Evolutionary conservation across 2,329 filamentous ascomycete species (phyloP).

Genomic region (Colletotrichum lupini): DNA sequence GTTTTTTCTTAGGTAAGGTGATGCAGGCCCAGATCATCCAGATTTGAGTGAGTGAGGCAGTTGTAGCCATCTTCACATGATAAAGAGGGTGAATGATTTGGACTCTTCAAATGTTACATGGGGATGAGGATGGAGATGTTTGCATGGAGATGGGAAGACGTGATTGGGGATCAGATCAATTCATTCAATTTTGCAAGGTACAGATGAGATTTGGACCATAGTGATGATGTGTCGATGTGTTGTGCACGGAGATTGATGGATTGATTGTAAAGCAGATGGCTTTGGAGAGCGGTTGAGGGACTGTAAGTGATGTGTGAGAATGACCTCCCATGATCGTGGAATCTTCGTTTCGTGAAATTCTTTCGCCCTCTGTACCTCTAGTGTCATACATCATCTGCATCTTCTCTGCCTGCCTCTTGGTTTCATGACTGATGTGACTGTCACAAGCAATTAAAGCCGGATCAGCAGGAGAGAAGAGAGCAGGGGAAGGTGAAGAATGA

Average conservation of each 20-base stretch:
- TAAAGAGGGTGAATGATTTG: not conserved
- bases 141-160: not conserved
- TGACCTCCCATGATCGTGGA: too few relatives aligned
- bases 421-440: too few relatives aligned
- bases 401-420: too few relatives aligned
- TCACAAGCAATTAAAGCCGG: too few relatives aligned
- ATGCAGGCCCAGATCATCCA: not conserved
- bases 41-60: not conserved
- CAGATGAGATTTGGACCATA: not conserved
- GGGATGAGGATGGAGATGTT: not conserved
- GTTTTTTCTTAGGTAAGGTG: not conserved
- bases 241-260: not conserved
- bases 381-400: too few relatives aligned
- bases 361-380: too few relatives aligned
- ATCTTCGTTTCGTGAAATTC: too few relatives aligned
- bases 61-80: not conserved
- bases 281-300: not conserved
- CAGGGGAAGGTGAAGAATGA: not conserved
- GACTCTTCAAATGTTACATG: not conserved
- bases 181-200: not conserved
- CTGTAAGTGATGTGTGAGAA: too few relatives aligned
- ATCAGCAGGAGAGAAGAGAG: not conserved
- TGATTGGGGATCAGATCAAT: not conserved
- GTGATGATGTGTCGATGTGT: not conserved
- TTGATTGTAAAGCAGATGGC: not conserved